Evolutionary conservation across 129 eudicot genomes (phyloP).

Genomic region (Flaveria sonorensis): DNA sequence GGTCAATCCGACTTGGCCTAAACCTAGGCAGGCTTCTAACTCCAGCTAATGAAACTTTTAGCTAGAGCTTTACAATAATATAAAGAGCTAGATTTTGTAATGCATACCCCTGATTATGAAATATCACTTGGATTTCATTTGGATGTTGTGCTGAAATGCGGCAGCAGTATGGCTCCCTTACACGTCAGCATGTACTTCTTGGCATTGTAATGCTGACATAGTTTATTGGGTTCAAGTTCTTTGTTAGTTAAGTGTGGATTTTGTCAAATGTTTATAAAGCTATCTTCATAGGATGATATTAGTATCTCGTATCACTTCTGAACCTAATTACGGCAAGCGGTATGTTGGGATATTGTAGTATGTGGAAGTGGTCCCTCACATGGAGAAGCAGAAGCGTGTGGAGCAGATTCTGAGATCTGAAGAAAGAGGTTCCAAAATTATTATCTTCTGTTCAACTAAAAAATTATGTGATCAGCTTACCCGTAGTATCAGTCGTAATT

Average conservation of each 20-base stretch:
- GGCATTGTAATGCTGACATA: background rate
- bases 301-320: background rate
- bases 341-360: conserved; percentile 48
- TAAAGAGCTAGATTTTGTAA: background rate
- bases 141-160: background rate
- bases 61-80: background rate
- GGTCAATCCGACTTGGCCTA: background rate
- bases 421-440: conserved; percentile 83
- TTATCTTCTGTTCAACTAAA: conserved; percentile 83
- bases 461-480: conserved; percentile 83
- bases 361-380: conserved; percentile 82
- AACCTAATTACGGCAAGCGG: background rate
- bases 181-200: background rate
- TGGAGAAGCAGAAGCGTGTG: conserved; percentile 87
- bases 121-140: background rate
- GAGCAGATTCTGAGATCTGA: conserved; percentile 91
- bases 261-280: background rate
- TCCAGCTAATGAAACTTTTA: background rate
- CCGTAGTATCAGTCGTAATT: conserved; percentile 68
- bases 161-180: background rate
- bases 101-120: background rate
- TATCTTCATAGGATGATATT: background rate
- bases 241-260: background rate
- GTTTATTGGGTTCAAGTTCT: background rate
- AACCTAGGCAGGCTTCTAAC: background rate